Percentiles rank a stretch among this genome's conserved stretches.
Conservation (phyloP, 177 flowering plant species). For the Vitis hybrid region DNA sequence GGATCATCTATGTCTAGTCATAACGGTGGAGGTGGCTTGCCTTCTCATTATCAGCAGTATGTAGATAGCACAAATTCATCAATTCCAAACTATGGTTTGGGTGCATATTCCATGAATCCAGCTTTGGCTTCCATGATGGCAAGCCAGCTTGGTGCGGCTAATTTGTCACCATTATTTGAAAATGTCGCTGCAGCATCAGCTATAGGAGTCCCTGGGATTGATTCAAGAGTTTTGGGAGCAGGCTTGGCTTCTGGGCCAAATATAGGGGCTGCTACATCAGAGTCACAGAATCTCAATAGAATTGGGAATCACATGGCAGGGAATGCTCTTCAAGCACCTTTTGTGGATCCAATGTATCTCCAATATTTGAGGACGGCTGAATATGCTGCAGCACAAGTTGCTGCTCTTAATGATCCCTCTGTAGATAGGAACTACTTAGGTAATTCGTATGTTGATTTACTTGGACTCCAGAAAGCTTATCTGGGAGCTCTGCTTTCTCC, state of each 20-base stretch:
- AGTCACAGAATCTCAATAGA: conserved; percentile 42
- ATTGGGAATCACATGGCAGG: conserved; percentile 44
- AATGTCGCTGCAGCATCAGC: conserved; percentile 63
- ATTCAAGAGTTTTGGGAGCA: conserved; percentile 51
- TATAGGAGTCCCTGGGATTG: conserved; percentile 50
- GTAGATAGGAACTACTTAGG: conserved; percentile 55
- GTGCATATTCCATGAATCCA: conserved; percentile 48
- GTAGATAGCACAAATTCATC: conserved; percentile 30
- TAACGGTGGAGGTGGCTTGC: conserved; percentile 31
- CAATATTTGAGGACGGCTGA: conserved; percentile 68
- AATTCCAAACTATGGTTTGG: conserved; percentile 41
- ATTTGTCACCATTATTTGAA: conserved; percentile 63
- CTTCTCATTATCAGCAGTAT: conserved; percentile 39
- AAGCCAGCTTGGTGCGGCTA: conserved; percentile 49
- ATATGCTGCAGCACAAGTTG: conserved; percentile 57
- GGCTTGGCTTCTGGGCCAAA: conserved; percentile 38
- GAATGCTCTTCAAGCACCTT: conserved; percentile 46
- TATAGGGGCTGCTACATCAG: conserved; percentile 30
- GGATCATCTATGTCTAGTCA: conserved; percentile 33
- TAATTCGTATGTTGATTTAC: conserved; percentile 57
- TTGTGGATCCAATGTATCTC: conserved; percentile 63
- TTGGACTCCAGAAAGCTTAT: conserved; percentile 71
- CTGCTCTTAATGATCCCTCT: conserved; percentile 64
- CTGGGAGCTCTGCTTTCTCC: conserved; percentile 55
- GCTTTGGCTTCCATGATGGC: conserved; percentile 49